A percentile compares a stretch with the other conserved stretches of the same genome.
These are phyloP conservation scores for Erythrophleum fordii DNA, from an alignment of 306 rosid species.

Conservation along the genomic window DNA sequence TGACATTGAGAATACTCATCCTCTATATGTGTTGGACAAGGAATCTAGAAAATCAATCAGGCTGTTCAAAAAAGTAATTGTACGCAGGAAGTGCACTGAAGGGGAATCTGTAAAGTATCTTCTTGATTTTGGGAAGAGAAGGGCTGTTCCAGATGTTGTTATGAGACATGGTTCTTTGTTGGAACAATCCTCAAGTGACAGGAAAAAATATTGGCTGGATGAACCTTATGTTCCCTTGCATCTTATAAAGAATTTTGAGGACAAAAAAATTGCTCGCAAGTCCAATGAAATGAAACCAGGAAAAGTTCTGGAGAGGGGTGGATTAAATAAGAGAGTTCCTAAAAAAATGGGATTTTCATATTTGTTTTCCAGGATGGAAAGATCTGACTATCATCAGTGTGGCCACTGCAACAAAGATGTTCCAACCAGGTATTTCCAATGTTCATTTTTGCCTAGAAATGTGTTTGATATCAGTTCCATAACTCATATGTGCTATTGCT, in stretches of 20 bases:
- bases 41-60: slow-evolving; percentile 77
- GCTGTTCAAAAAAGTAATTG: slow-evolving; percentile 89
- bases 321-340: slow-evolving; percentile 44
- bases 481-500: background rate
- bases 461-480: slow-evolving; percentile 22
- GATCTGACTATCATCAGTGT: slow-evolving; percentile 65
- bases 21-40: slow-evolving; percentile 72
- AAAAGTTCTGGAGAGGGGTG: slow-evolving; percentile 50
- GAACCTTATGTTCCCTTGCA: slow-evolving; percentile 82
- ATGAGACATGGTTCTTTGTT: slow-evolving; percentile 65
- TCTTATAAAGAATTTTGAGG: slow-evolving; percentile 93
- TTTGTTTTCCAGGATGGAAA: slow-evolving; percentile 86
- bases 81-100: slow-evolving; percentile 84
- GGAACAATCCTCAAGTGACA: slow-evolving; percentile 75
- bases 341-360: slow-evolving; percentile 66
- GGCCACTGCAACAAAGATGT: slow-evolving; percentile 92
- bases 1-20: slow-evolving; percentile 81
- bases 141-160: slow-evolving; percentile 75
- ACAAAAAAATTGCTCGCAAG: slow-evolving; percentile 77
- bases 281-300: slow-evolving; percentile 60
- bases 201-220: slow-evolving; percentile 90
- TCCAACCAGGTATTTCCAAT: slow-evolving; percentile 63
- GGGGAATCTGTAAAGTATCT: slow-evolving; percentile 73
- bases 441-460: slow-evolving; percentile 16
- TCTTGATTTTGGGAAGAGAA: slow-evolving; percentile 98